These are phyloP conservation scores for Fusarium humuli DNA, from an alignment of 2,329 filamentous ascomycete genomes.

Conservation along the genomic window DNA sequence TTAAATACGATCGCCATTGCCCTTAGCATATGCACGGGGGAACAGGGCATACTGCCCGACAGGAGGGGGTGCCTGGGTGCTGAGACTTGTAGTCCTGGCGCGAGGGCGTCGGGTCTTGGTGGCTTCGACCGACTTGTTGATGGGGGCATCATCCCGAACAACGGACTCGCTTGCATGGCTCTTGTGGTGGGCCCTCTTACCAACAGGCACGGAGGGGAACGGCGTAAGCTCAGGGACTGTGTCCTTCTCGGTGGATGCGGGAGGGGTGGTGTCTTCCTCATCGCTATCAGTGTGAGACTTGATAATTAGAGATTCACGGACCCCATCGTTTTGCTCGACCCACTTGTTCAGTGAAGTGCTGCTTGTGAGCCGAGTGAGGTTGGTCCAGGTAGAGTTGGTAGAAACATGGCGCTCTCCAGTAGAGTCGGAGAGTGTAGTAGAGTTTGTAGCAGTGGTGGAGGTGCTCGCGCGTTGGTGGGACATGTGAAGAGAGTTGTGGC, in stretches of 20 bases:
- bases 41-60: constrained; percentile 62
- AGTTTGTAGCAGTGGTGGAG: constrained; percentile 64
- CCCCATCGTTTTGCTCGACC: constrained; percentile 49
- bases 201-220: constrained; percentile 42
- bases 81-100: constrained; percentile 60
- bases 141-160: constrained; percentile 47
- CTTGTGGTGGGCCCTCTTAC: constrained; percentile 49
- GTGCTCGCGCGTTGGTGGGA: constrained; percentile 64
- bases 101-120: constrained; percentile 53
- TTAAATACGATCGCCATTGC: constrained; percentile 51
- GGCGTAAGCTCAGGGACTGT: constrained; percentile 52
- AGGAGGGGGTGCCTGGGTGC: constrained; percentile 56
- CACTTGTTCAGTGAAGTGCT: constrained; percentile 59
- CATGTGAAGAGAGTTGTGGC: constrained; percentile 34
- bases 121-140: constrained; percentile 49
- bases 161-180: constrained; percentile 55
- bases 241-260: constrained; percentile 49
- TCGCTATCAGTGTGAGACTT: constrained; percentile 42
- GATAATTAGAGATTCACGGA: constrained; percentile 44
- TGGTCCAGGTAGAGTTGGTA: constrained; percentile 64
- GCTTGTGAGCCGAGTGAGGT: constrained; percentile 67
- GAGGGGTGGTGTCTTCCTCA: constrained; percentile 43
- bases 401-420: constrained; percentile 66
- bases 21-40: constrained; percentile 53
- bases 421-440: constrained; percentile 60